Evolutionary conservation across 2,329 filamentous ascomycete species (phyloP).

Genomic region (Penicillium capsulatum): DNA sequence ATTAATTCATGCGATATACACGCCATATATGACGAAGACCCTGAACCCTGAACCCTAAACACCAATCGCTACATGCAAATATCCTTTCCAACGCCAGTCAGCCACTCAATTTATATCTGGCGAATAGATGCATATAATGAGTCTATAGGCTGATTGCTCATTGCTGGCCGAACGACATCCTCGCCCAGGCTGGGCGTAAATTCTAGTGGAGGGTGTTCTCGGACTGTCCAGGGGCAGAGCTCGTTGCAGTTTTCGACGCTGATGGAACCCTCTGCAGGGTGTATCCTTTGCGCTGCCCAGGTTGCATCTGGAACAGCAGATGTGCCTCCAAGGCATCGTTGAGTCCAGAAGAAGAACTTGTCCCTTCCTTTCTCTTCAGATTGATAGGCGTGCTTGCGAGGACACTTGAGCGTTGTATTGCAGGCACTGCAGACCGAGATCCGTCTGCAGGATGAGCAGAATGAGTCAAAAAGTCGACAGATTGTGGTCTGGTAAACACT

Average conservation of each 20-base stretch:
- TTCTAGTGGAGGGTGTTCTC: slow-evolving; percentile 34
- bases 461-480: slow-evolving; percentile 33
- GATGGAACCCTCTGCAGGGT: slow-evolving; percentile 35
- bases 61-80: neutral
- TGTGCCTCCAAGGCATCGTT: slow-evolving; percentile 31
- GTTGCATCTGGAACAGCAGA: slow-evolving; percentile 26
- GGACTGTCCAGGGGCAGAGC: slow-evolving; percentile 39
- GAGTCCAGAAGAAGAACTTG: slow-evolving; percentile 36
- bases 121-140: slow-evolving; percentile 37
- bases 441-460: slow-evolving; percentile 33
- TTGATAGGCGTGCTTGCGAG: slow-evolving; percentile 31
- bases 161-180: slow-evolving; percentile 32
- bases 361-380: slow-evolving; percentile 23
- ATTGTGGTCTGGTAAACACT: slow-evolving; percentile 37
- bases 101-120: slow-evolving; percentile 25
- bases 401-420: slow-evolving; percentile 32
- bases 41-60: neutral
- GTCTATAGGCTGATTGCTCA: slow-evolving; percentile 31
- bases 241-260: slow-evolving; percentile 37
- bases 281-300: slow-evolving; percentile 37
- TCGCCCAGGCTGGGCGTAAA: slow-evolving; percentile 32
- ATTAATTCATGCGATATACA: too few species aligned
- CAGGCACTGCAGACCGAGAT: slow-evolving; percentile 38
- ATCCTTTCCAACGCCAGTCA: neutral
- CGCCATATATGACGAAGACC: too few species aligned